Evolutionary conservation across 208 protist species (phyloP).

Genomic region (Phytomonas francai): DNA sequence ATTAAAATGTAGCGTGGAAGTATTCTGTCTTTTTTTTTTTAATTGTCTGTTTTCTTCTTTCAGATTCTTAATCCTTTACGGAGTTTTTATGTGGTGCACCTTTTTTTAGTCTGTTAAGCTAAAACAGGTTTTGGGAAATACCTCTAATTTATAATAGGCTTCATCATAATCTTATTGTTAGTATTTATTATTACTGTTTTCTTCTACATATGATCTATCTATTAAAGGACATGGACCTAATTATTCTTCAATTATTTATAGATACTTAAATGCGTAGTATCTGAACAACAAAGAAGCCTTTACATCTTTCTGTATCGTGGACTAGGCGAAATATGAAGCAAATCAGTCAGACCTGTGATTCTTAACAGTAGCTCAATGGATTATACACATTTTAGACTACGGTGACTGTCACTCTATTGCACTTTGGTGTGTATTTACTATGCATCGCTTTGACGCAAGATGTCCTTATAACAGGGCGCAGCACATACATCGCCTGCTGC

Average conservation of each 20-base stretch:
- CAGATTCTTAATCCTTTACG: neutral
- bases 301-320: neutral
- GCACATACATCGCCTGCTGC: neutral
- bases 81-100: neutral
- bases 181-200: constrained; percentile 3
- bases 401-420: neutral
- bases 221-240: neutral
- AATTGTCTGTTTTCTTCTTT: constrained; percentile 1
- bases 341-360: neutral
- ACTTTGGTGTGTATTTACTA: neutral
- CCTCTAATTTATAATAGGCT: neutral
- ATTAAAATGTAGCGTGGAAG: constrained; percentile 4
- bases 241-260: neutral
- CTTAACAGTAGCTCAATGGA: neutral
- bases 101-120: neutral
- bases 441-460: neutral
- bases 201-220: neutral
- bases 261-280: neutral
- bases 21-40: constrained; percentile 4
- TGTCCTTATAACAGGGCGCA: neutral
- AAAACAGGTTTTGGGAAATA: neutral
- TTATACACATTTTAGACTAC: neutral
- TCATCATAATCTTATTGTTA: neutral
- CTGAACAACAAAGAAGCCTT: neutral
- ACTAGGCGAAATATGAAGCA: neutral